Evolutionary conservation across 129 eudicot species (phyloP), one percentile per base, ranked within the genome.

Genomic region (Calendula officinalis): DNA sequence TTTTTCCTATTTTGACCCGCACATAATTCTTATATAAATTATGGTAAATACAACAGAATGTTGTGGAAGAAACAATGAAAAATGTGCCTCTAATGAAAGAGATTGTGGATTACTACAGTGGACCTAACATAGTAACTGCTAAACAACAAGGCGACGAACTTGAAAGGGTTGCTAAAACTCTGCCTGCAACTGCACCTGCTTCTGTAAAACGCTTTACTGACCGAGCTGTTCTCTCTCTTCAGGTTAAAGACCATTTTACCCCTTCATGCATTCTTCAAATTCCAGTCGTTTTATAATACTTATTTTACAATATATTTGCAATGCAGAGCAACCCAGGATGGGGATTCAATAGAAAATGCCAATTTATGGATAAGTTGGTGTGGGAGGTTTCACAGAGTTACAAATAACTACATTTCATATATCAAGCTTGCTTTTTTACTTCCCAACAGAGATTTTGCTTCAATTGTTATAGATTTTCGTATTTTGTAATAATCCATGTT

Each of bases 261-360:
- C n/a, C n/a, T n/a, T n/a, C n/a, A n/a, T n/a, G n/a, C n/a, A n/a
- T n/a, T n/a, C n/a, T n/a, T n/a, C n/a, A n/a, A n/a, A n/a, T n/a
- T n/a, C n/a, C n/a, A n/a, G n/a, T n/a, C n/a, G n/a, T n/a, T n/a
- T n/a, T n/a, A n/a, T n/a, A n/a, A n/a, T n/a, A n/a, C n/a, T n/a
- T 56, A 56, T 56, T 12, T 32, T 0, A 3, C 62, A 34, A 43
- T 35, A 73, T 55, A 13, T 63, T 32, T 40, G 41, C 40, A 56
- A 27, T 85, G 85, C 87, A 88, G 98, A 88, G 96, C 85, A 92
- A 92, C 84, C 96, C 96, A 30, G 96, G 98, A 3, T 92, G 98
- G 98, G 95, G 95, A 68, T 88, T 85, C 27, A 77, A 88, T 71
- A 81, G 75, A 80, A 92, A 92, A 85, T 88, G 84, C 74, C 83